These are phyloP conservation scores for Akanthomyces dipterigenus DNA, from an alignment of 2,329 filamentous ascomycete genomes.

Conservation along the genomic window DNA sequence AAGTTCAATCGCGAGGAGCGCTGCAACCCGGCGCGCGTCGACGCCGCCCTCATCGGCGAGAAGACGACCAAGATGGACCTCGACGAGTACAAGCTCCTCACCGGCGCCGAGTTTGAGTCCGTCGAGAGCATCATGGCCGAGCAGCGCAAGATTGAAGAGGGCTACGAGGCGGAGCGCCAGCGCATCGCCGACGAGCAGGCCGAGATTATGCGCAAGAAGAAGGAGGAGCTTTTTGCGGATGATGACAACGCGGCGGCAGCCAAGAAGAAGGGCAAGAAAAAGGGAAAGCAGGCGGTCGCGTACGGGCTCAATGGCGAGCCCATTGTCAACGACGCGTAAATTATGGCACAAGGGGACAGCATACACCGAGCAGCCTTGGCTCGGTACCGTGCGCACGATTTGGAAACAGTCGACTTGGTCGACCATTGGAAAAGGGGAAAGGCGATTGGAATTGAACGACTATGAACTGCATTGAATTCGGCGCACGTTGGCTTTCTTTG, in stretches of 20 bases:
- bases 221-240: constrained; percentile 42
- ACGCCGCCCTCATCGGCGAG: constrained; percentile 54
- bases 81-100: constrained; percentile 52
- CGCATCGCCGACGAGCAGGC: constrained; percentile 39
- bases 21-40: constrained; percentile 56
- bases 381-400: neutral
- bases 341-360: too few relatives aligned
- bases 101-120: constrained; percentile 46
- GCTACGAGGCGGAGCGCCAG: constrained; percentile 38
- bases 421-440: neutral
- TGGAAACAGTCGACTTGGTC: neutral
- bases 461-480: neutral
- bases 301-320: constrained; percentile 33
- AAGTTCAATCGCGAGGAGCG: constrained; percentile 79
- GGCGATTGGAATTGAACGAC: neutral
- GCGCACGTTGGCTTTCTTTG: neutral
- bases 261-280: constrained; percentile 29
- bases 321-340: constrained; percentile 21
- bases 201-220: constrained; percentile 40
- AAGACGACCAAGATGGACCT: constrained; percentile 53
- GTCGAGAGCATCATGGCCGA: constrained; percentile 52
- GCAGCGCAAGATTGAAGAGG: constrained; percentile 39
- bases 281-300: constrained; percentile 25
- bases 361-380: neutral
- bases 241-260: constrained; percentile 23